These are phyloP conservation scores for Strigomonas oncopelti DNA, from an alignment of 208 protist genomes.

Conservation along the genomic window DNA sequence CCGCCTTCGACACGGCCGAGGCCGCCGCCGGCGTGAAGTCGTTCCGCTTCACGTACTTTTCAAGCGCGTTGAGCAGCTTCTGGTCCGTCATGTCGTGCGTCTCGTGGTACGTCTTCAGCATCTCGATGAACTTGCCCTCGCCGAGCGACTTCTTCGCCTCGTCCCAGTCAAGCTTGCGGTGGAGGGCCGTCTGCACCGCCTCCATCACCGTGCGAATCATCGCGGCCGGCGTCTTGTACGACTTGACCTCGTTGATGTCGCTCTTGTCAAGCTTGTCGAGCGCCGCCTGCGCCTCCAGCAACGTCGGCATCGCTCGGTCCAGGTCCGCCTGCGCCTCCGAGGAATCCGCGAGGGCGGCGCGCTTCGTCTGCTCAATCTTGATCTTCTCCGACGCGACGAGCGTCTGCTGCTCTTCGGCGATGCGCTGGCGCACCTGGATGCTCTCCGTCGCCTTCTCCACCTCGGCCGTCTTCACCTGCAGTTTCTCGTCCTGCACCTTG, in stretches of 20 bases:
- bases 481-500: constrained; percentile 80
- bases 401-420: constrained; percentile 96
- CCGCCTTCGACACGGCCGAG: constrained; percentile 93
- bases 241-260: constrained; percentile 98
- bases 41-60: constrained; percentile 91
- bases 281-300: constrained; percentile 93
- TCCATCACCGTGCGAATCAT: constrained; percentile 96
- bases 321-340: constrained; percentile 94
- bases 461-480: constrained; percentile 87
- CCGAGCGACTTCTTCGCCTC: constrained; percentile 96
- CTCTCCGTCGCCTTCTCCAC: constrained; percentile 86
- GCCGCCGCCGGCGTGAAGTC: constrained; percentile 92
- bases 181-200: constrained; percentile 95
- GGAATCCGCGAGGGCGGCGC: constrained; percentile 82
- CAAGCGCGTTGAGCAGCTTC: constrained; percentile 92
- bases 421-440: constrained; percentile 94
- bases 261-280: constrained; percentile 96
- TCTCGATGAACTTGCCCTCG: constrained; percentile 94
- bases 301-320: constrained; percentile 94
- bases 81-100: constrained; percentile 95
- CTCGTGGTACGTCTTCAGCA: constrained; percentile 96
- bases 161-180: constrained; percentile 92
- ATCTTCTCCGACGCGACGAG: constrained; percentile 90
- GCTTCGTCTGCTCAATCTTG: constrained; percentile 94
- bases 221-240: constrained; percentile 93